Evolutionary conservation across 192 early-diverging fungal genomes (phyloP), one percentile per base, ranked within the genome.

Genomic region (Globomyces pollinis-pini): DNA sequence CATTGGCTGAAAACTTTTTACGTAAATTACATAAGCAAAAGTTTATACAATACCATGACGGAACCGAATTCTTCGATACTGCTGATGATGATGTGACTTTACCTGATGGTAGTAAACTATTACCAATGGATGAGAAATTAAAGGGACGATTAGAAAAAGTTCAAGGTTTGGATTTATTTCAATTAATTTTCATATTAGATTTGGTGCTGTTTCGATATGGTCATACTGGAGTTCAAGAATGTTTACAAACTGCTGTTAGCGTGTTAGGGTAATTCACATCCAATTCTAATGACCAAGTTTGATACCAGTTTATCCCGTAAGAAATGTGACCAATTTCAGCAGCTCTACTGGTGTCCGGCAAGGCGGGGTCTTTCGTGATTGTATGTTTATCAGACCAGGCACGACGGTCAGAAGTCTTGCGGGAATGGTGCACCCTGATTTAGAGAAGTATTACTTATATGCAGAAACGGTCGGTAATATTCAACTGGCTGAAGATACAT

Each of bases 161-260:
- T 18, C 74, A 70, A 38, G 44, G 28, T 47, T 47, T 47, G 15
- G n/a, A n/a, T n/a, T n/a, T n/a, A n/a, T n/a, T n/a, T n/a, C n/a
- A n/a, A n/a, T n/a, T n/a, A n/a, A n/a, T n/a, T n/a, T n/a, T n/a
- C n/a, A n/a, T n/a, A n/a, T n/a, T n/a, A n/a, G 89, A 91, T 47
- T 64, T 91, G 38, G 88, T 91, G 0, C 53, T 91, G 58, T 91
- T 90, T 59, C 80, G 89, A 5, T 91, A 88, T 67, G 88, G 87
- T 13, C 79, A 77, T 5, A 90, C 89, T 2, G 89, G 89, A n/a
- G 85, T 90, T 5, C 83, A 83, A 38, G 84, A 88, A 6, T 78
- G 84, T 0, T 57, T 91, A 45, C 62, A 74, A 31, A 67, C 75
- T 16, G 86, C 83, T 0, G 80, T 91, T 0, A 76, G 86, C 21